Evolutionary conservation across 768 basidiomycete species (phyloP), one percentile per base, ranked within the genome.

Genomic region (Trametes meyenii): DNA sequence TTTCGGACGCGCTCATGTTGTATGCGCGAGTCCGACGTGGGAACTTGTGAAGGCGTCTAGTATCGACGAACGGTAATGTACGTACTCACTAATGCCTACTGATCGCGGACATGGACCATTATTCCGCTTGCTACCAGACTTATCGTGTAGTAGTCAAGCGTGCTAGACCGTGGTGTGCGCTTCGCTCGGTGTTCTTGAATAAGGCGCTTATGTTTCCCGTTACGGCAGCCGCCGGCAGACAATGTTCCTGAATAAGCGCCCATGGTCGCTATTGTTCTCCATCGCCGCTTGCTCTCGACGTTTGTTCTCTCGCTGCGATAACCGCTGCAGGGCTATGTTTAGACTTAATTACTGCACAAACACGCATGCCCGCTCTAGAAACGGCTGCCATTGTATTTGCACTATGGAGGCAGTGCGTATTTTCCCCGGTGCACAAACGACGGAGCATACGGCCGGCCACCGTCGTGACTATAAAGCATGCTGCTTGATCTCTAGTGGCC

Each of bases 261-360:
- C 56, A 35, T 29, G 4, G n/a, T 33, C 48, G 38, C 56, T 50
- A 55, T 55, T 55, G 60, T 50, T 55, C 54, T 49, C 17, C 14
- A 16, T 38, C 21, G 33, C 45, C 21, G 23, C 19, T n/a, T n/a
- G n/a, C 29, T 33, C 8, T 33, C 6, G 40, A 39, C 56, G 36
- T 50, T 61, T 61, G 60, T 61, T 55, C 60, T 60, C 58, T 39
- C 35, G 33, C 56, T 49, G 26, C 43, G 23, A 36, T 21, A 45
- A 14, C 16, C 48, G 19, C 53, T 33, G 53, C 44, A 42, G 17
- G 21, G 13, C 55, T 52, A 50, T 55, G 53, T 45, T 46, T 53
- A 35, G 21, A 4, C 43, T 42, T 13, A 33, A 43, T 19, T 43
- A 24, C 8, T 17, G 43, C 24, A 1, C n/a, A 55, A 48, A 50